Percentiles rank a stretch among this genome's conserved stretches.
phyloP scores from a whole-genome alignment of 2,329 filamentous ascomycete species.

The Colletotrichum sp. region DNA sequence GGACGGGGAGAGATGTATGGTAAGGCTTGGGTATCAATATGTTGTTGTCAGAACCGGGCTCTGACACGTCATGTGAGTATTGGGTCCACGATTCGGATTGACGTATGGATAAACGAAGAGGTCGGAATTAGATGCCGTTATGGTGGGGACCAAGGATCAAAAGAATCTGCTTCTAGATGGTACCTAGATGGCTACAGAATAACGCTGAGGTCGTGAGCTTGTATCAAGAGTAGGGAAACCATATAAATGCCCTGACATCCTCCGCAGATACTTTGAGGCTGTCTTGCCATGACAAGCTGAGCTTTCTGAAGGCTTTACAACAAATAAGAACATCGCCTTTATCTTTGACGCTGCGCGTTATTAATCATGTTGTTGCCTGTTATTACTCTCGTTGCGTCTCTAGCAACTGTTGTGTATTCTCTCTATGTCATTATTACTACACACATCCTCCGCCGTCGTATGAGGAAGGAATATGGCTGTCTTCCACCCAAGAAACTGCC shows the following conservation, averaged over 20 bases:
- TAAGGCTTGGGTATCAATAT: not conserved
- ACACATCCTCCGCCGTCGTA: not conserved
- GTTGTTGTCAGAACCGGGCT: not conserved
- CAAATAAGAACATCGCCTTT: not conserved
- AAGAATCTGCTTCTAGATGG: not conserved
- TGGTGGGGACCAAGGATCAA: not conserved
- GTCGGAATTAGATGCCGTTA: not conserved
- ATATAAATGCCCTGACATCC: not conserved
- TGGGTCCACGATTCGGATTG: not conserved
- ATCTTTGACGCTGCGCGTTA: not conserved
- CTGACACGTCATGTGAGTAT: not conserved
- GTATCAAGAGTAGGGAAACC: not conserved
- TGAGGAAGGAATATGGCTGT: slow-evolving; percentile 1
- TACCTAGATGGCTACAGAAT: not conserved
- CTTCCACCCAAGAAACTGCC: slow-evolving; percentile 1
- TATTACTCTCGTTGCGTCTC: not conserved
- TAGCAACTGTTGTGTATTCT: not conserved
- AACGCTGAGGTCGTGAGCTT: not conserved
- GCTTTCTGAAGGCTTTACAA: not conserved
- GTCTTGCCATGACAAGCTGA: not conserved
- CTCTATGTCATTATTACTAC: not conserved
- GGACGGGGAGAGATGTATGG: not conserved
- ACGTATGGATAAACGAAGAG: not conserved
- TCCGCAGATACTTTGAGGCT: not conserved
- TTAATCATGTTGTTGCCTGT: not conserved